Conservation (phyloP, 2,329 filamentous ascomycete genomes). For the Pestalotiopsis sp. region DNA sequence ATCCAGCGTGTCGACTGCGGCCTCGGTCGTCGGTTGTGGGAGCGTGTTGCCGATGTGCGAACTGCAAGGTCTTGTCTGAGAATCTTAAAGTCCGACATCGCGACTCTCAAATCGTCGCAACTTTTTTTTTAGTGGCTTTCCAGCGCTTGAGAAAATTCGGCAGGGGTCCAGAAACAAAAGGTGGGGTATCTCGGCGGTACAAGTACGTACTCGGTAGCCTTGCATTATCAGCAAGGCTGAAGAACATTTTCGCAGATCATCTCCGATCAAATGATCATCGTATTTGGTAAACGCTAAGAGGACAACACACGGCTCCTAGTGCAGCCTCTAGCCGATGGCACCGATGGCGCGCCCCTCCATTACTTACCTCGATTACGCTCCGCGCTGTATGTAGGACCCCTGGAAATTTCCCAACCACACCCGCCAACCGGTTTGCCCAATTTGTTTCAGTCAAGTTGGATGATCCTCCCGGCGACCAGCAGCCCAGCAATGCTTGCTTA, state of each 20-base stretch:
- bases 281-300: not conserved
- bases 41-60: not conserved
- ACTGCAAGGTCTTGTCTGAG: not conserved
- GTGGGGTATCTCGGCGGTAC: not conserved
- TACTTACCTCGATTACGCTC: not conserved
- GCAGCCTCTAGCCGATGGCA: not conserved
- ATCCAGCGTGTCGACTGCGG: slow-evolving; percentile 10
- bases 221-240: slow-evolving; percentile 12
- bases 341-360: not conserved
- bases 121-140: not conserved
- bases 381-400: not conserved
- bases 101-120: not conserved
- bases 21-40: not conserved
- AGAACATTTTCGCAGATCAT: not conserved
- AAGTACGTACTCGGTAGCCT: not conserved
- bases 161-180: not conserved
- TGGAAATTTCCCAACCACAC: not conserved
- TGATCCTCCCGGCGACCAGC: not conserved
- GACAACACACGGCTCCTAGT: not conserved
- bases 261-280: not conserved
- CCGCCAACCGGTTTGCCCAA: not conserved
- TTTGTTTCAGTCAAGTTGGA: not conserved
- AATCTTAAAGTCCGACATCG: not conserved
- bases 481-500: not conserved
- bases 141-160: not conserved